Conservation (phyloP, 2,329 filamentous ascomycete genomes). For the Phialophora tarda region DNA sequence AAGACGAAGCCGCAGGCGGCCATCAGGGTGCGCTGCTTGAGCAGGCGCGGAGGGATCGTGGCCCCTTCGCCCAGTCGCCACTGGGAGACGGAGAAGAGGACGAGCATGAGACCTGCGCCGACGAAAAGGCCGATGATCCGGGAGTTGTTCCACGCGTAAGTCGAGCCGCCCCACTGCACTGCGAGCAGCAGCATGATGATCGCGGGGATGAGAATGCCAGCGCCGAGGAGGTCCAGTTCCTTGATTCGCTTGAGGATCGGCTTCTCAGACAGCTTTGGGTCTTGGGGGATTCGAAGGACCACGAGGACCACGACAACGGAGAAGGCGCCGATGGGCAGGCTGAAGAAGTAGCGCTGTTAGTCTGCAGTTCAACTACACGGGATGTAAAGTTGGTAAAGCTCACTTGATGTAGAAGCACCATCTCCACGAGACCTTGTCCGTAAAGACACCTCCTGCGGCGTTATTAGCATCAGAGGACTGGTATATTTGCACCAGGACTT, state of each 20-base stretch:
- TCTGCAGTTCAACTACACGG: background rate
- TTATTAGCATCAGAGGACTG: background rate
- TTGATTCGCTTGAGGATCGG: slow-evolving; percentile 29
- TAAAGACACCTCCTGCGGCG: slow-evolving; percentile 5
- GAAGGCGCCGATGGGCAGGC: slow-evolving; percentile 48
- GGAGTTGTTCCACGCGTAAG: slow-evolving; percentile 57
- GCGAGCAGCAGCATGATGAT: slow-evolving; percentile 52
- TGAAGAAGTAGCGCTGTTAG: slow-evolving; percentile 44
- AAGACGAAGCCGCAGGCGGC: slow-evolving; percentile 38
- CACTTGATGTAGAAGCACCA: slow-evolving; percentile 61
- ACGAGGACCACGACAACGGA: slow-evolving; percentile 43
- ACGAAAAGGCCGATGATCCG: slow-evolving; percentile 49
- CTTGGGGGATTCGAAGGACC: slow-evolving; percentile 43
- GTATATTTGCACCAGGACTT: background rate
- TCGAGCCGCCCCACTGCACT: slow-evolving; percentile 56
- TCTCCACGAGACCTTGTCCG: slow-evolving; percentile 46
- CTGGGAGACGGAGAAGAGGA: slow-evolving; percentile 38
- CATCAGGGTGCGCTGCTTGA: slow-evolving; percentile 39
- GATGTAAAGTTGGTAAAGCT: background rate
- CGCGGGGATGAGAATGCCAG: slow-evolving; percentile 50
- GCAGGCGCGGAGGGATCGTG: slow-evolving; percentile 41
- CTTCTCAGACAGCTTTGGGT: slow-evolving; percentile 33
- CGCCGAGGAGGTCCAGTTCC: slow-evolving; percentile 39
- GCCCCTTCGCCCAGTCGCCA: slow-evolving; percentile 33
- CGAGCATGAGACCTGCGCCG: slow-evolving; percentile 38